Conservation (phyloP, 1,139 yeast species). For the Saccharomyces pastorianus region DNA sequence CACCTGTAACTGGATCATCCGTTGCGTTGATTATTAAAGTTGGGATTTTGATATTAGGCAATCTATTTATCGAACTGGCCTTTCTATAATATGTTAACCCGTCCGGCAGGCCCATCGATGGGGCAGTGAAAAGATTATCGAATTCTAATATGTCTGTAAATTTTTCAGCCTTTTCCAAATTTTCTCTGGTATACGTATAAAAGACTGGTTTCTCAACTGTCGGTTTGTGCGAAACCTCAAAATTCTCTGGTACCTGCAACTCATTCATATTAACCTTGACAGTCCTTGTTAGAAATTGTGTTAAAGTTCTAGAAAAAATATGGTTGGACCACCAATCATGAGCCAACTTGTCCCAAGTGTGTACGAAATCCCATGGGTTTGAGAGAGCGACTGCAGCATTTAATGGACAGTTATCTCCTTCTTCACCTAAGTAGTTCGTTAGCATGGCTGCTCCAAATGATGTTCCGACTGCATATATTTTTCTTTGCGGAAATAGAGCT, state of each 20-base stretch:
- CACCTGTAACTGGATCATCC: conserved; percentile 80
- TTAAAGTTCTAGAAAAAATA: conserved; percentile 56
- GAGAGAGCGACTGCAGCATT: conserved; percentile 61
- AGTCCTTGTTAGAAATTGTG: conserved; percentile 52
- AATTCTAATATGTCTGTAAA: conserved; percentile 43
- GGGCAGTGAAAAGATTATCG: conserved; percentile 64
- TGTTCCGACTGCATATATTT: conserved; percentile 69
- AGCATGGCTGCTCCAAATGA: conserved; percentile 76
- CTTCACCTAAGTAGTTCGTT: conserved; percentile 70
- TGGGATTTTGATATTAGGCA: conserved; percentile 55
- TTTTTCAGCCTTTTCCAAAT: conserved; percentile 32
- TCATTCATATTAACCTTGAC: conserved; percentile 51
- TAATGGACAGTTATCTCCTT: conserved; percentile 45
- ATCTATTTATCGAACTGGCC: conserved; percentile 55
- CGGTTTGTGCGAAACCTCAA: conserved; percentile 29
- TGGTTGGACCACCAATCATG: conserved; percentile 48
- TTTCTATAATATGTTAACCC: conserved; percentile 63
- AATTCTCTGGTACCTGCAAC: conserved; percentile 31
- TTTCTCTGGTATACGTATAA: conserved; percentile 26
- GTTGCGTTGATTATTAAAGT: conserved; percentile 54
- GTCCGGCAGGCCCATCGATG: conserved; percentile 57
- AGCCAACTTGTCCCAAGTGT: conserved; percentile 44
- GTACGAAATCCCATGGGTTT: conserved; percentile 73
- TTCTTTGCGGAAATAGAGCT: conserved; percentile 51
- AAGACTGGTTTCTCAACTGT: conserved; percentile 16